phyloP scores from a whole-genome alignment of 352 stramenopile species.

The Phytopythium montanum region DNA sequence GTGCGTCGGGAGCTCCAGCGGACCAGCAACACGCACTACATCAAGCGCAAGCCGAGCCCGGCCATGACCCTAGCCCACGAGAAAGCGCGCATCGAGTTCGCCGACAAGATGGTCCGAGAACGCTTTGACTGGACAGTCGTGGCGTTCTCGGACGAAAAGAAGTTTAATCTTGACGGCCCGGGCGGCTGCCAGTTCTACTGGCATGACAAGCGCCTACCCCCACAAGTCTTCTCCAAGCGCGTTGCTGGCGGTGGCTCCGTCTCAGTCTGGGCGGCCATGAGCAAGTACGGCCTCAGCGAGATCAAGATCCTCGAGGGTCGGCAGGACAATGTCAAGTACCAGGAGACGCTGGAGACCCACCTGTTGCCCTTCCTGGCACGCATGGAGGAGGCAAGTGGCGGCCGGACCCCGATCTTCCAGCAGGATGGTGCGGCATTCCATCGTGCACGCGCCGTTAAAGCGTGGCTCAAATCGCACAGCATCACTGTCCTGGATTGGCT shows the following conservation, averaged over 20 bases:
- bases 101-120: neutral
- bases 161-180: conserved; percentile 15
- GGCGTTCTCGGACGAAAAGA: conserved; percentile 16
- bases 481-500: neutral
- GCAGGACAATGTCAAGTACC: neutral
- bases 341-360: neutral
- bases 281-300: neutral
- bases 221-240: neutral
- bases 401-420: neutral
- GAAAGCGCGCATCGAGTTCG: neutral
- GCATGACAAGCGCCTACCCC: neutral
- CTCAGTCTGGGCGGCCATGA: neutral
- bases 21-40: too few relatives aligned
- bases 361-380: neutral
- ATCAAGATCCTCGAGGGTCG: neutral
- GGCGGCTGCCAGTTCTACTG: conserved; percentile 13
- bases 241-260: neutral
- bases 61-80: neutral
- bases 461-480: too few relatives aligned
- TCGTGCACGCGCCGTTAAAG: too few relatives aligned
- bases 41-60: too few relatives aligned
- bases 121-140: neutral
- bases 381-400: neutral
- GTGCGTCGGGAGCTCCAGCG: too few relatives aligned
- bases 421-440: neutral